Base-by-base conservation (phyloP, 75 land plant genomes). In the Cunninghamia lanceolata region DNA sequence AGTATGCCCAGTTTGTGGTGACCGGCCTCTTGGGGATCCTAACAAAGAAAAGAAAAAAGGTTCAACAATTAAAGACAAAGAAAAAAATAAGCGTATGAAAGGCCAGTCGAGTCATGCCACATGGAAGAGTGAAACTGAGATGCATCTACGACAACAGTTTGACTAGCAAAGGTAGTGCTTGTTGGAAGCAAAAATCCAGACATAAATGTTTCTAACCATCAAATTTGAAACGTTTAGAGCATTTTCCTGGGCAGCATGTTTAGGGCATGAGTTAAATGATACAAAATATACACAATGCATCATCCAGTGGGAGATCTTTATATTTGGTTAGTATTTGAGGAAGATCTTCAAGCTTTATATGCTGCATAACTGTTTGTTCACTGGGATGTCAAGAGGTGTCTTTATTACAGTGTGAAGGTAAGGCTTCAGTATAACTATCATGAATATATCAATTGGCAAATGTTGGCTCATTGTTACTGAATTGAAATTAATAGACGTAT, bases 101-200 rank as follows among this genome's bases (percentile, higher is more conserved):
- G 99, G 99, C 7, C 99, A 98, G 83, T 98, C 99, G 0, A 88
- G 91, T 81, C 99, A 98, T 86, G 93, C 99, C 6, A 88, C 97
- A 15, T 97, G 99, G 99, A 98, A 98, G 87, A 96, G 99, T 90
- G 99, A 98, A 87, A 95, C 99, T 32, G 99, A 98, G 86, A 98
- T 98, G 99, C 99, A 96, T 7, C 92, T 96, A 36, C 88, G 99
- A 17, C 99, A 98, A 86, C 99, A 98, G 87, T 98, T 92, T 89
- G 99, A 98, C 88, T 98, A 90, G 78, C 25, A 83, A 28, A 42
- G 47, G 2, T 80, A 43, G 10, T 38, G 13, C 13, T 21, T 6
- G 39, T 42, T 35, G 46, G 14, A 73, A 73, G 16, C 38, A 34
- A 71, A 13, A 34, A 2, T 32, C 13, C 35, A 25, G 68, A 63